phyloP scores from a whole-genome alignment of 1,284 basidiomycete species.

The Puccinia novopanici region DNA sequence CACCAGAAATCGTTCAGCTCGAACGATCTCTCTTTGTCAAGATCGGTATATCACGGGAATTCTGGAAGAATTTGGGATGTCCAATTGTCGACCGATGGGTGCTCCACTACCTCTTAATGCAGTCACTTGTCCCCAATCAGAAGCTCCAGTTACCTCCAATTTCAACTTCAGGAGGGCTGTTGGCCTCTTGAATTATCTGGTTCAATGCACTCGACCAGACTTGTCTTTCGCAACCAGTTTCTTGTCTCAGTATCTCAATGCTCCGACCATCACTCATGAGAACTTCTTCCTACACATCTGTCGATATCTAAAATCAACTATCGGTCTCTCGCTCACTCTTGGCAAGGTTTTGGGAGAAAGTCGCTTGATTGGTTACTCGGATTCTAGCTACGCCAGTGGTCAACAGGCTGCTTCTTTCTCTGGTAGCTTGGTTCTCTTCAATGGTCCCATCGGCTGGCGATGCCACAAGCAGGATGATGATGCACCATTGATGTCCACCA shows the following conservation, averaged over 20 bases:
- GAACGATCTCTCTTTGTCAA: neutral
- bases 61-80: neutral
- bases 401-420: no score
- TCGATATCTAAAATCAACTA: slow-evolving; percentile 6
- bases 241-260: neutral
- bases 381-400: no score
- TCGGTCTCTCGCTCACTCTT: no score
- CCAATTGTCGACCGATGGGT: neutral
- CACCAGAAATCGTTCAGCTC: neutral
- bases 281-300: neutral
- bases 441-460: no score
- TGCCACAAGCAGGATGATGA: no score
- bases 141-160: neutral
- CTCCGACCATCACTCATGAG: neutral
- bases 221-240: neutral
- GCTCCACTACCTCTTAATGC: neutral
- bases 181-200: neutral
- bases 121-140: neutral
- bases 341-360: no score
- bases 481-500: no score
- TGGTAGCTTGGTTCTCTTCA: no score
- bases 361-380: no score
- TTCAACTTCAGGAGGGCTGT: slow-evolving; percentile 7
- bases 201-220: slow-evolving; percentile 24
- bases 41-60: neutral